phyloP scores from a whole-genome alignment of 106 monocot species.

The Allium sativum region DNA sequence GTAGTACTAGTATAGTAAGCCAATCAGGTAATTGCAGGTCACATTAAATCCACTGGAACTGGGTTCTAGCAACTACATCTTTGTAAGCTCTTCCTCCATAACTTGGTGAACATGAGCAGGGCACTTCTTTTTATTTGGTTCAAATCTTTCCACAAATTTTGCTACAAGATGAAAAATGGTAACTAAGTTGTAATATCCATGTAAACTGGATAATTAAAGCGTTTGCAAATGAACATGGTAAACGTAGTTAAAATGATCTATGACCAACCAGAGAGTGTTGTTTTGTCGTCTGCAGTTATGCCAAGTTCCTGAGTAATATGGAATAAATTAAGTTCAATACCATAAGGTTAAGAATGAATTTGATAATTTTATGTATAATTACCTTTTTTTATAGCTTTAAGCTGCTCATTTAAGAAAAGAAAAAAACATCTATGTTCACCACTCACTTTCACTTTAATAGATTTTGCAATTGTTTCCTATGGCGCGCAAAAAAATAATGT shows the following conservation, averaged over 20 bases:
- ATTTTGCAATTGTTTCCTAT: conserved; percentile 96
- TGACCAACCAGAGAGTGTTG: conserved; percentile 76
- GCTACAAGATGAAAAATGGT: conserved; percentile 25
- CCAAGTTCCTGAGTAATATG: conserved; percentile 59
- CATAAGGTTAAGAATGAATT: neutral
- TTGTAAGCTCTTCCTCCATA: conserved; percentile 95
- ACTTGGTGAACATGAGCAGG: conserved; percentile 95
- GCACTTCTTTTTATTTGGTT: conserved; percentile 69
- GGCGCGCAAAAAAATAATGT: neutral
- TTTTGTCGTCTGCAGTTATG: conserved; percentile 96
- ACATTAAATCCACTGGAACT: conserved; percentile 99
- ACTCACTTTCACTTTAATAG: conserved; percentile 96
- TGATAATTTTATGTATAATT: neutral
- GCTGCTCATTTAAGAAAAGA: conserved; percentile 94
- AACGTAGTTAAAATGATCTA: neutral
- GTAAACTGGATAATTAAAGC: neutral
- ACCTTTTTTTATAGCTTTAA: conserved; percentile 99
- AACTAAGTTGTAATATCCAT: neutral
- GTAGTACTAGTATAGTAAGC: conserved; percentile 91
- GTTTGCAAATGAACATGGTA: neutral
- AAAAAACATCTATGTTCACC: conserved; percentile 89
- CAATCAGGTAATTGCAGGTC: conserved; percentile 99
- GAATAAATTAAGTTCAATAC: conserved; percentile 3
- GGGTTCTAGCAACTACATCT: conserved; percentile 83
- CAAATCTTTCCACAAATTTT: conserved; percentile 92